phyloP scores from a whole-genome alignment of 2,329 filamentous ascomycete genomes.

The Xylariaceae sp. region DNA sequence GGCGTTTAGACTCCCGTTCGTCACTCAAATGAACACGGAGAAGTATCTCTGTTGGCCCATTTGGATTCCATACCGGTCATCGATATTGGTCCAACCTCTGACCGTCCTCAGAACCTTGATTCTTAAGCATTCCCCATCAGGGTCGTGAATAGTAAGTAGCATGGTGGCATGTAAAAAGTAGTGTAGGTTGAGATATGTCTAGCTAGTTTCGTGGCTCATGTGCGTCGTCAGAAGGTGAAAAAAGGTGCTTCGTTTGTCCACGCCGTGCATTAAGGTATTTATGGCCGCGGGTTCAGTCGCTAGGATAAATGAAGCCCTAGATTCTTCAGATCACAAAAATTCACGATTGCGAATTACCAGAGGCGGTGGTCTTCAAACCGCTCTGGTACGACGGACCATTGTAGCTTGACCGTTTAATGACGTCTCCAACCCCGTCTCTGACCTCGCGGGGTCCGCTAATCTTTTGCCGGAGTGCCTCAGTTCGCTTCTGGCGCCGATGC shows the following conservation, averaged over 20 bases:
- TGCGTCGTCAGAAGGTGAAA: conserved; percentile 16
- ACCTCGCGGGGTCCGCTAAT: conserved; percentile 56
- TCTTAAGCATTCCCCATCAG: neutral
- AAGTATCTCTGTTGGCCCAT: conserved; percentile 5
- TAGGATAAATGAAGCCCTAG: neutral
- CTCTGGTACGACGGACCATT: conserved; percentile 32
- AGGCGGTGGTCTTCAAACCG: neutral
- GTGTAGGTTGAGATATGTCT: conserved; percentile 9
- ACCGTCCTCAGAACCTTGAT: neutral
- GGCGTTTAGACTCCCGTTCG: conserved; percentile 2
- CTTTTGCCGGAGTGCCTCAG: conserved; percentile 51
- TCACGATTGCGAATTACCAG: conserved; percentile 1
- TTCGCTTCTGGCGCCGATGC: conserved; percentile 52
- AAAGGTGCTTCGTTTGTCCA: neutral
- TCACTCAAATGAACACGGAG: conserved; percentile 7
- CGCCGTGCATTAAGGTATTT: too few relatives aligned
- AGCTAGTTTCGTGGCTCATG: conserved; percentile 17
- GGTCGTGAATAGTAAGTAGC: neutral
- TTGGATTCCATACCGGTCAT: neutral
- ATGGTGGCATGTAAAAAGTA: conserved; percentile 1
- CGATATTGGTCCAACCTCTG: conserved; percentile 9
- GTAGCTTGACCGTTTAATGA: conserved; percentile 44
- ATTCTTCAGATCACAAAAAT: neutral
- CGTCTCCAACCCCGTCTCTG: conserved; percentile 52
- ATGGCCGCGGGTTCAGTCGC: too few relatives aligned